Percentiles rank a stretch among this genome's conserved stretches.
These are phyloP conservation scores for Globisporangium takayamanum DNA, from an alignment of 352 stramenopile genomes.

Conservation along the genomic window DNA sequence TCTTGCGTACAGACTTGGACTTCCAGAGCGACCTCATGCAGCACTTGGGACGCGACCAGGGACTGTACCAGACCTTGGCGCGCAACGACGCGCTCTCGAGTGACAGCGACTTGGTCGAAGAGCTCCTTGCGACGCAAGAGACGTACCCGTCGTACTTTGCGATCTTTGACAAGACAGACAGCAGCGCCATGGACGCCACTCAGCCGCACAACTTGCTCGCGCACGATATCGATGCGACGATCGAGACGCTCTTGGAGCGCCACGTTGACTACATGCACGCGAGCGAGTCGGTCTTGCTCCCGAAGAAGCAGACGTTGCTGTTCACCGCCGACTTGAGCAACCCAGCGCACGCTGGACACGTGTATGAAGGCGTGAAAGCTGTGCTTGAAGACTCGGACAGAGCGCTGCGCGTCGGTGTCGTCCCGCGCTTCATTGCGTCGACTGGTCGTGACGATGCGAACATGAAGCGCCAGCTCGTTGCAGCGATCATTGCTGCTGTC, in stretches of 20 bases:
- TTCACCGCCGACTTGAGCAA: conserved; percentile 51
- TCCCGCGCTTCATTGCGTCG: conserved; percentile 30
- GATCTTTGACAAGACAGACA: conserved; percentile 27
- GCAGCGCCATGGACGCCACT: not conserved
- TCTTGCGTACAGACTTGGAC: conserved; percentile 61
- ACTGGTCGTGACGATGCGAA: conserved; percentile 1
- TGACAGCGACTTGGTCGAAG: conserved; percentile 63
- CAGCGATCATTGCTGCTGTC: conserved; percentile 41
- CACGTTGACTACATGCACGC: conserved; percentile 62
- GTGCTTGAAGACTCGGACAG: conserved; percentile 62
- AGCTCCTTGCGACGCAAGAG: conserved; percentile 52
- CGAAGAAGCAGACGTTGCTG: conserved; percentile 74
- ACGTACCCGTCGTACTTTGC: conserved; percentile 64
- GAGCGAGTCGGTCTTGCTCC: conserved; percentile 25
- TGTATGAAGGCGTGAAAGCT: conserved; percentile 50
- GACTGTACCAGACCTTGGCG: conserved; percentile 61
- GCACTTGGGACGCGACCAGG: conserved; percentile 77
- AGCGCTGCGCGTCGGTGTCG: conserved; percentile 48
- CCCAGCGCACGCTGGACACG: conserved; percentile 44
- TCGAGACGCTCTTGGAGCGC: conserved; percentile 38
- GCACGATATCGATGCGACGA: conserved; percentile 49
- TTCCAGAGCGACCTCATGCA: conserved; percentile 72
- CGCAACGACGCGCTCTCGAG: conserved; percentile 38
- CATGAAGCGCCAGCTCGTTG: conserved; percentile 23
- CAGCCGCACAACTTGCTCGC: conserved; percentile 26